Evolutionary conservation across 140 eudicot species (phyloP).

Genomic region (Stevia rebaudiana): DNA sequence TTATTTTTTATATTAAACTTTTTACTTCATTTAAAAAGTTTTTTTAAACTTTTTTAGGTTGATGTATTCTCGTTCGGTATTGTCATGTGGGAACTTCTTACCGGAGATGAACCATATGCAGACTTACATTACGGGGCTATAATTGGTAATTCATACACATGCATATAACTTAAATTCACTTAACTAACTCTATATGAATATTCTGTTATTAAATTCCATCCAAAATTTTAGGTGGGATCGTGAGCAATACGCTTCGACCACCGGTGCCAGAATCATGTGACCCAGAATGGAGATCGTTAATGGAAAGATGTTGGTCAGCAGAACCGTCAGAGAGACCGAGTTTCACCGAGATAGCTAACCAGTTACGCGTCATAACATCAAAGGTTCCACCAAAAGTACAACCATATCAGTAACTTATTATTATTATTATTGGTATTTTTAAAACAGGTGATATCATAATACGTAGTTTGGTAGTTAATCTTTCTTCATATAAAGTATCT

Average conservation of each 20-base stretch:
- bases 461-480: conserved; percentile 9
- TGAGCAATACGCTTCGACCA: conserved; percentile 89
- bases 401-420: conserved; percentile 31
- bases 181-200: background rate
- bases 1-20: background rate
- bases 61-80: conserved; percentile 95
- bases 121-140: conserved; percentile 91
- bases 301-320: conserved; percentile 94
- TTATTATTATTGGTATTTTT: background rate
- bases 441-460: background rate
- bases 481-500: conserved; percentile 5
- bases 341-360: conserved; percentile 70
- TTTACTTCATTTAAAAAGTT: background rate
- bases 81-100: conserved; percentile 94
- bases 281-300: conserved; percentile 68
- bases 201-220: background rate
- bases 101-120: conserved; percentile 93
- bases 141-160: conserved; percentile 45
- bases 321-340: conserved; percentile 85
- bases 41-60: conserved; percentile 48
- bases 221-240: conserved; percentile 65
- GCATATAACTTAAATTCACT: no score
- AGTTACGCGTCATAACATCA: conserved; percentile 59
- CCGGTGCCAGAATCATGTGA: conserved; percentile 77
- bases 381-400: conserved; percentile 65